A percentile compares a stretch with the other conserved stretches of the same genome.
phyloP scores from a whole-genome alignment of 352 stramenopile genomes.

The Globisporangium nodosum region DNA sequence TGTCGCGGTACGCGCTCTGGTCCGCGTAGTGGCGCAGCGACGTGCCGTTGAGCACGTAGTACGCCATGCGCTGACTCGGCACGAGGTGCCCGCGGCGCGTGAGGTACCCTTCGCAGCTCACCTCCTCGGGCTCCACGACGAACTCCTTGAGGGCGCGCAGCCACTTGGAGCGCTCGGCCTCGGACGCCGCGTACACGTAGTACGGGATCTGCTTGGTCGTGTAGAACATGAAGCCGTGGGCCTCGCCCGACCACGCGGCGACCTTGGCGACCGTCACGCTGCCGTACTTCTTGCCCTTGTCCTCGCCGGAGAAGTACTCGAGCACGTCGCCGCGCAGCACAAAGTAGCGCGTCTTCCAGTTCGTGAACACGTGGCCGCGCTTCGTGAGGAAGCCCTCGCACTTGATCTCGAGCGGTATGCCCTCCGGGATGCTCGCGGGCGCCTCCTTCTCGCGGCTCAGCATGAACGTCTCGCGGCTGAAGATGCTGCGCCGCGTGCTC shows the following conservation, averaged over 20 bases:
- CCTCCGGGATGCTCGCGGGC: conserved; percentile 50
- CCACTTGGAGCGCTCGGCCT: conserved; percentile 72
- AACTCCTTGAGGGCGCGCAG: conserved; percentile 80
- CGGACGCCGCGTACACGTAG: conserved; percentile 85
- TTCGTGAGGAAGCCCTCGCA: conserved; percentile 86
- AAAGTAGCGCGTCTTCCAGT: conserved; percentile 90
- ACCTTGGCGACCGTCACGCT: conserved; percentile 86
- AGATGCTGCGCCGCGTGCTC: conserved; percentile 65
- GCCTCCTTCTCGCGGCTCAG: conserved; percentile 71
- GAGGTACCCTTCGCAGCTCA: conserved; percentile 84
- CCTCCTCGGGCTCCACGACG: conserved; percentile 79
- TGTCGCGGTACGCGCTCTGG: conserved; percentile 81
- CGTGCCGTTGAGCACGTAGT: conserved; percentile 84
- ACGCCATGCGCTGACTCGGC: conserved; percentile 79
- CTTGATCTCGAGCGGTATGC: conserved; percentile 39
- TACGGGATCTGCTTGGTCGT: conserved; percentile 87
- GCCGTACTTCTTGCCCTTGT: conserved; percentile 82
- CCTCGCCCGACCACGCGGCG: conserved; percentile 75
- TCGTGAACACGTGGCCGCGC: conserved; percentile 84
- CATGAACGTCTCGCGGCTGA: conserved; percentile 72
- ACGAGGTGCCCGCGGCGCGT: conserved; percentile 84
- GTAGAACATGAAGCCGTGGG: conserved; percentile 89
- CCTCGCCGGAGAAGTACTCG: conserved; percentile 81
- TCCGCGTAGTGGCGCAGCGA: conserved; percentile 78
- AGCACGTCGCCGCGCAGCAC: conserved; percentile 76